Evolutionary conservation across 805 yeast genomes (phyloP), one percentile per base, ranked within the genome.

Genomic region (Metschnikowia hibisci): DNA sequence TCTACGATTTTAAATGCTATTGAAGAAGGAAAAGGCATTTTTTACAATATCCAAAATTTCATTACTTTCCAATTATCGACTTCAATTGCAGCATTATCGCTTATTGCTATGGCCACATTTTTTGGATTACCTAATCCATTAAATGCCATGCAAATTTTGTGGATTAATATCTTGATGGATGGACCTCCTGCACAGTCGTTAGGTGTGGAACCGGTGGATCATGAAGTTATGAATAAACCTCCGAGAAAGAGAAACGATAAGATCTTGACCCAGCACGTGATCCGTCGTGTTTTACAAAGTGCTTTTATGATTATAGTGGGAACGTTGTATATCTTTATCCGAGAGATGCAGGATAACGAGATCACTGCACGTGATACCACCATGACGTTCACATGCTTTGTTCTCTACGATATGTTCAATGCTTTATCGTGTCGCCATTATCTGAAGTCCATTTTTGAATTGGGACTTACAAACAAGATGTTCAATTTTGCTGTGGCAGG

Each of bases 141-240:
- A 55, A 91, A 91, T 61, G 96, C 99, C 23, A 91, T 91, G 99
- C 98, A 93, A 71, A 93, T 91, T 55, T 71, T 91, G 56, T 91
- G 98, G 97, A 91, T 91, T 62, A 91, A 91, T 62, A 93, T 91
- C 50, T 74, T 91, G 45, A 91, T 91, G 99, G 99, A 91, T 68
- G 99, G 99, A 1, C 99, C 99, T 9, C 99, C 99, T 4, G 98
- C 98, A 1, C 99, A 91, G 68, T 86, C 96, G 0, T 71, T 91
- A 34, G 99, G 99, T 46, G 98, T 93, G 26, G 99, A 91, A 66
- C 95, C 96, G 1, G 98, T 91, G 11, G 98, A 91, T 59, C 89
- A 85, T 48, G 95, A 85, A 61, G 96, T 91, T 30, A 90, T 91
- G 97, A 80, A 77, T 50, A 86, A 84, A 60, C 97, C 98, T n/a